phyloP scores from a whole-genome alignment of 306 rosid species.

The Vigna trinervia region DNA sequence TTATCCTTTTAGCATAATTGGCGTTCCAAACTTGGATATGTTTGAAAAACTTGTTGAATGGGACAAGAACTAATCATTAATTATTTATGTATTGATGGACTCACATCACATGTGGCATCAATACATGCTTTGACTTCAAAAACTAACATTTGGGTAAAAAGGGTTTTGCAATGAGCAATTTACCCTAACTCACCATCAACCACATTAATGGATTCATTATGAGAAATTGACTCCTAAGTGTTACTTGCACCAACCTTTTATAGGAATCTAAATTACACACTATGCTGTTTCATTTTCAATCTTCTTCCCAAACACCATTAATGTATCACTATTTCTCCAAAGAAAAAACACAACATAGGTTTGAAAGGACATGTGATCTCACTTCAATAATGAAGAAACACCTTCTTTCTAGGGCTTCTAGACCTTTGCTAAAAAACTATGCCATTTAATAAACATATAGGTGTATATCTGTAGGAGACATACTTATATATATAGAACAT shows the following conservation, averaged over 20 bases:
- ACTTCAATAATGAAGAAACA: background rate
- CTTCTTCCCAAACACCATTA: background rate
- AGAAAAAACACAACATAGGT: background rate
- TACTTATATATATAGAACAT: background rate
- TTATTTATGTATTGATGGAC: slow-evolving; percentile 12
- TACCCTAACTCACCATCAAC: slow-evolving; percentile 22
- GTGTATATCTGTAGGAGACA: background rate
- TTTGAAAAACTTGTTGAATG: slow-evolving; percentile 43
- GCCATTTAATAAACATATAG: background rate
- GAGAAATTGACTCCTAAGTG: slow-evolving; percentile 29
- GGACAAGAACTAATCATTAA: slow-evolving; percentile 44
- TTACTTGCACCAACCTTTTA: slow-evolving; percentile 40
- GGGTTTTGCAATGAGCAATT: slow-evolving; percentile 3
- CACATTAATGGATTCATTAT: slow-evolving; percentile 35
- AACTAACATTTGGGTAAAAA: slow-evolving; percentile 4
- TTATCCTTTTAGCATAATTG: background rate
- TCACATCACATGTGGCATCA: slow-evolving; percentile 44
- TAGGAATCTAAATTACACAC: slow-evolving; percentile 6
- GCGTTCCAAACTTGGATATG: slow-evolving; percentile 15
- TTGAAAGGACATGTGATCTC: slow-evolving; percentile 4
- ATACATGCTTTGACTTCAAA: slow-evolving; percentile 43
- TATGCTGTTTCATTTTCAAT: background rate
- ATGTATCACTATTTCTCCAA: background rate
- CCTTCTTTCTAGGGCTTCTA: background rate
- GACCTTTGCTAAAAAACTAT: background rate